Evolutionary conservation across 305 asterid genomes (phyloP), one percentile per base, ranked within the genome.

Genomic region (Petunia hybrid): DNA sequence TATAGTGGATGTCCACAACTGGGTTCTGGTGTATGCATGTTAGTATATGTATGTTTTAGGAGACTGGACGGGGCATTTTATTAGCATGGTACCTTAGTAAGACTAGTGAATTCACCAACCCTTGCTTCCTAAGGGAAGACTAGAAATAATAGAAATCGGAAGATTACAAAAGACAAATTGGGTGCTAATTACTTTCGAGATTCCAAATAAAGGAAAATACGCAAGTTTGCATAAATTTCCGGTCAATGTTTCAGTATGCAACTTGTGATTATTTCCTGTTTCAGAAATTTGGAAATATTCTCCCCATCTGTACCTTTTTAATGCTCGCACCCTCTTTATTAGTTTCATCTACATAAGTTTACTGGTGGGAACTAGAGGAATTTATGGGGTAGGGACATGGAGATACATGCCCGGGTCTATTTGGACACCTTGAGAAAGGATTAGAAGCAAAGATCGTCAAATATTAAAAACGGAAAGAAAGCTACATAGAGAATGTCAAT

Each of bases 281-380:
- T 13, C 39, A 65, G 76, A 13, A 1, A 43, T 43, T 68, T 3
- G 6, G 57, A 68, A 68, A 43, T 16, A 43, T 43, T 4, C 76
- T 42, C 4, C 56, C 39, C 39, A 42, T 68, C 16, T 43, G 5
- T 55, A 42, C n/a, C 35, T 42, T 42, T 22, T 68, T 42, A 38
- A 68, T 16, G 57, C 76, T 39, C 35, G 81, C 22, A 66, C 53
- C 48, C 56, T 75, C 63, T 62, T 59, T 14, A 40, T 79, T 42
- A 48, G 45, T 78, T 41, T 61, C 40, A 48, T 8, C 73, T 64
- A 16, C 6, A 57, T 59, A 59, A 40, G 41, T 38, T 69, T 69
- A 22, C 38, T 16, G 22, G 57, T 43, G 13, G 43, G 40, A 43
- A 40, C 16, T 69, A 16, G 57, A 69, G 4, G 57, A 69, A 69